Percentiles rank a stretch among this genome's conserved stretches.
These are phyloP conservation scores for Fraxinus sp. DNA, from an alignment of 305 asterid genomes.

Conservation along the genomic window DNA sequence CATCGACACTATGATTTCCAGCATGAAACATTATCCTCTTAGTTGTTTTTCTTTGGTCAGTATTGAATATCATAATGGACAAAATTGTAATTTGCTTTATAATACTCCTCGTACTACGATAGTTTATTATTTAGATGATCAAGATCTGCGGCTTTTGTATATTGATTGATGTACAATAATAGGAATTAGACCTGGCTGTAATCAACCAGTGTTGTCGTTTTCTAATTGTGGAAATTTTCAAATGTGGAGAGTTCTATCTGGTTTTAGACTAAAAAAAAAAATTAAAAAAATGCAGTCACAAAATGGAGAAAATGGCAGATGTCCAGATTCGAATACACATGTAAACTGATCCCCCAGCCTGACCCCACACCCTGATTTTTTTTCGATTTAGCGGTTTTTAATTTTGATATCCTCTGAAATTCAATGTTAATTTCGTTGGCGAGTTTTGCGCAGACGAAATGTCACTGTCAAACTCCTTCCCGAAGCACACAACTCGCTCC, in stretches of 20 bases:
- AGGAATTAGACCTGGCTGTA: background rate
- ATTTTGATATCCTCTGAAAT: background rate
- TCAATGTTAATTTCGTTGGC: background rate
- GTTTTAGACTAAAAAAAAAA: too few species aligned
- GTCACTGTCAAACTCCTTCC: background rate
- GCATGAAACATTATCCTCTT: background rate
- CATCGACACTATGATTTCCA: background rate
- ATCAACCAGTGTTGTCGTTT: background rate
- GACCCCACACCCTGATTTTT: conserved; percentile 32
- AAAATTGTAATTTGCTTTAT: background rate
- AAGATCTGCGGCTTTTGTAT: too few species aligned
- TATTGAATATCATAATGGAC: background rate
- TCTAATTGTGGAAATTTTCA: background rate
- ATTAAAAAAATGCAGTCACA: background rate
- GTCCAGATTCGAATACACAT: background rate
- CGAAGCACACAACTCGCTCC: background rate
- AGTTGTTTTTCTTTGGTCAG: background rate
- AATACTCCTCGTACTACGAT: background rate
- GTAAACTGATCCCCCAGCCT: conserved; percentile 38
- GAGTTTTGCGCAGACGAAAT: background rate
- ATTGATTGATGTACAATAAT: too few species aligned
- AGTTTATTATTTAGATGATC: background rate
- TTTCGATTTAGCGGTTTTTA: background rate
- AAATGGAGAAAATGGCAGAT: background rate
- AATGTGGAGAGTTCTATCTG: background rate